Evolutionary conservation across 257 asterid genomes (phyloP).

Genomic region (Plantago major): DNA sequence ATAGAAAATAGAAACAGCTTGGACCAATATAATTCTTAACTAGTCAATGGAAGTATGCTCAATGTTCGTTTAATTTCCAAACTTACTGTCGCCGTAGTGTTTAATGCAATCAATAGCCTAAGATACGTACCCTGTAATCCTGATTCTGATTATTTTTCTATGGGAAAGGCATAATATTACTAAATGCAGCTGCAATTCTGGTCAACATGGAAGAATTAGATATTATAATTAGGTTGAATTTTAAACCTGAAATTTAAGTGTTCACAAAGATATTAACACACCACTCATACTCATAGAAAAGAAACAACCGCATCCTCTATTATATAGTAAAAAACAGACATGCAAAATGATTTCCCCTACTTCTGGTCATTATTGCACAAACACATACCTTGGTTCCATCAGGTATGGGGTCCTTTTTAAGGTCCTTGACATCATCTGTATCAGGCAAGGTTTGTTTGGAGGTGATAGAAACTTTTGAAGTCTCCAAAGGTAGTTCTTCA

Average conservation of each 20-base stretch:
- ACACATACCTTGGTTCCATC: constrained; percentile 23
- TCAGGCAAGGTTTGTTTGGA: constrained; percentile 9
- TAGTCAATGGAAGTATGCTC: no score
- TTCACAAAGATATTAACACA: background rate
- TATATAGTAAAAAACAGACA: background rate
- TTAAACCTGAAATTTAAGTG: background rate
- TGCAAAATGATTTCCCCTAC: background rate
- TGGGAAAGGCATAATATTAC: background rate
- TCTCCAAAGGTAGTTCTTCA: constrained; percentile 25
- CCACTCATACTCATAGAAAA: background rate
- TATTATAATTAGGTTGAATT: background rate
- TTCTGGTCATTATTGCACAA: background rate
- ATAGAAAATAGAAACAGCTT: no score
- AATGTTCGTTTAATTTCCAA: no score
- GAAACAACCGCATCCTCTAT: background rate
- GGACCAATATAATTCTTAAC: no score
- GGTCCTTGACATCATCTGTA: constrained; percentile 10
- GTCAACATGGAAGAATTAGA: background rate
- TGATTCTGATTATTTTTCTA: background rate
- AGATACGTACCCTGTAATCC: background rate
- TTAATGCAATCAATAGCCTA: no score
- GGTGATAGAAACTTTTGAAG: constrained; percentile 18
- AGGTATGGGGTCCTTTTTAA: constrained; percentile 20
- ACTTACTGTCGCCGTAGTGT: no score
- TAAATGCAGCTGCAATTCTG: constrained; percentile 2